Conservation (phyloP, 2,329 filamentous ascomycete species). For the Lanzia echinophila region DNA sequence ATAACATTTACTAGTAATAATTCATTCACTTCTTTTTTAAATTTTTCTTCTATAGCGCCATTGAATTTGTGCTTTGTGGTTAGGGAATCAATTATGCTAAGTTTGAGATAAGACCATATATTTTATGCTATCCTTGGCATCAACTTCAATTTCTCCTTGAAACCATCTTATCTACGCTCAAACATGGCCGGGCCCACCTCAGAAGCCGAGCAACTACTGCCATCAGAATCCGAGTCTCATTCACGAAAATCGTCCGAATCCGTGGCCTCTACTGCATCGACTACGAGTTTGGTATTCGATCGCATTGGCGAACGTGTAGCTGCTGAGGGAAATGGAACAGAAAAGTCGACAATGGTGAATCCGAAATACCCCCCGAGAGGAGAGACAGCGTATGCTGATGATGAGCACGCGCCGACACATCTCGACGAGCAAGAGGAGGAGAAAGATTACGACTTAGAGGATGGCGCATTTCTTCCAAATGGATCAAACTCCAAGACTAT, state of each 20-base stretch:
- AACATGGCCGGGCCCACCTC: conserved; percentile 27
- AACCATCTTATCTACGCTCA: conserved; percentile 13
- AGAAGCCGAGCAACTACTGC: conserved; percentile 25
- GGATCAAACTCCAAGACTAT: conserved; percentile 40
- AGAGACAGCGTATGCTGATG: conserved; percentile 24
- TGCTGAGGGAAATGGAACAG: conserved; percentile 15
- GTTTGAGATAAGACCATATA: neutral
- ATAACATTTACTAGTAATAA: no score
- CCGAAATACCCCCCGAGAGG: conserved; percentile 24
- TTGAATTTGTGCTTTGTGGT: neutral
- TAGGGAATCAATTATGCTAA: neutral
- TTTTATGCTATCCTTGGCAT: neutral
- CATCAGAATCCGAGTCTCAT: conserved; percentile 15
- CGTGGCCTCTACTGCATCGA: conserved; percentile 65
- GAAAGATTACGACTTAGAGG: conserved; percentile 41
- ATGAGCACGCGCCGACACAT: conserved; percentile 16
- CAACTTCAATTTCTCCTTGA: conserved; percentile 12
- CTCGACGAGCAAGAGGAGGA: conserved; percentile 27
- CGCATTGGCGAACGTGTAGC: conserved; percentile 52
- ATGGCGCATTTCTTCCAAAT: conserved; percentile 34
- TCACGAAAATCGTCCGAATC: conserved; percentile 38
- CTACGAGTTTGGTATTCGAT: conserved; percentile 76
- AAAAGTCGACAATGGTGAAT: conserved; percentile 23
- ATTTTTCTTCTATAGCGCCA: neutral
- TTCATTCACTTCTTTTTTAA: neutral